Evolutionary conservation across 306 rosid species (phyloP).

Genomic region (Gastrolobium villosum): DNA sequence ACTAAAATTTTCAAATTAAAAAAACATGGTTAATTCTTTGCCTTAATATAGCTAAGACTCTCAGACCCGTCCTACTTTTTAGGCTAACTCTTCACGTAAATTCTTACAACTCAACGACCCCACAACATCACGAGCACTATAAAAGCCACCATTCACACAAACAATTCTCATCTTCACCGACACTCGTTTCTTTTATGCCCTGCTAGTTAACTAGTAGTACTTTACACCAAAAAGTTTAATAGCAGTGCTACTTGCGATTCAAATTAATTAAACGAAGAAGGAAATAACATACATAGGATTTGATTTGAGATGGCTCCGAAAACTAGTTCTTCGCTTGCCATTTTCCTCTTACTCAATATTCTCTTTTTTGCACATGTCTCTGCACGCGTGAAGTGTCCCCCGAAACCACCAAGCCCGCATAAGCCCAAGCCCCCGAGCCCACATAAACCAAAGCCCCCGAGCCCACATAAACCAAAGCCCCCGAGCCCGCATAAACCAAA

Average conservation of each 20-base stretch:
- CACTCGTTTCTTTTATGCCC: too few species aligned
- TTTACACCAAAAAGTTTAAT: too few species aligned
- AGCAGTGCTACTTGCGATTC: too few species aligned
- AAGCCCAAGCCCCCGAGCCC: background rate
- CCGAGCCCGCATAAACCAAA: background rate
- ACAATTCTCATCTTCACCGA: too few species aligned
- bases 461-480: background rate
- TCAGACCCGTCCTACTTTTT: background rate
- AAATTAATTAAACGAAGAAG: too few species aligned
- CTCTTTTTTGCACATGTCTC: slow-evolving; percentile 61
- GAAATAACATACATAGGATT: too few species aligned
- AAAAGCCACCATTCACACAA: background rate
- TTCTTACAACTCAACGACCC: background rate
- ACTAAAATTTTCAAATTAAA: too few species aligned
- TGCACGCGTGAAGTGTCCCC: slow-evolving; percentile 47
- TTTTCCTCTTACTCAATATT: slow-evolving; percentile 63
- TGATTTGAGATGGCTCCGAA: slow-evolving; percentile 57
- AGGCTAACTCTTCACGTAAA: background rate
- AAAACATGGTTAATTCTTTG: too few species aligned
- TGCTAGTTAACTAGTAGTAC: too few species aligned
- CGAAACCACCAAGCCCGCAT: slow-evolving; percentile 6
- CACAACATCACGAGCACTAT: background rate
- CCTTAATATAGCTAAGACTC: background rate
- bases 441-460: background rate
- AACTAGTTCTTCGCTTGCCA: slow-evolving; percentile 49